Evolutionary conservation across 2,329 filamentous ascomycete genomes (phyloP).

Genomic region (Lomentospora prolificans): DNA sequence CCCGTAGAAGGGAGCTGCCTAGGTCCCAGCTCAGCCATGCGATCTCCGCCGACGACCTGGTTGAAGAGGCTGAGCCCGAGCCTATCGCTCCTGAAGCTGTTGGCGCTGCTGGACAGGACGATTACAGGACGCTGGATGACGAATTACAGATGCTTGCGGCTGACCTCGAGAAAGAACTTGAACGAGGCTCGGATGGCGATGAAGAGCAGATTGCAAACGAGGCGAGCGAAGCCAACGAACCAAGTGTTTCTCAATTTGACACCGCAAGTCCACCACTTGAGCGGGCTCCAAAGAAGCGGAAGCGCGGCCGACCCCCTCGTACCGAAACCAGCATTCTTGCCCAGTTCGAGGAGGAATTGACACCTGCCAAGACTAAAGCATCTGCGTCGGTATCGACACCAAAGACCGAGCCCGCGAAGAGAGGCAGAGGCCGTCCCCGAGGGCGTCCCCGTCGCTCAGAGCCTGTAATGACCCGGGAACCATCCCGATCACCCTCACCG

Average conservation of each 20-base stretch:
- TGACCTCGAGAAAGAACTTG: slow-evolving; percentile 1
- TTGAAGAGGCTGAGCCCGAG: slow-evolving; percentile 6
- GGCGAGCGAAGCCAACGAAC: not conserved
- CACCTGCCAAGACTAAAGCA: not conserved
- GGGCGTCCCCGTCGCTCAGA: slow-evolving; percentile 3
- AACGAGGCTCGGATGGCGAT: not conserved
- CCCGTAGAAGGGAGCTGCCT: slow-evolving; percentile 11
- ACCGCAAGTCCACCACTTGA: not conserved
- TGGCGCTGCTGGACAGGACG: not conserved
- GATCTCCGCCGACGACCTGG: slow-evolving; percentile 11
- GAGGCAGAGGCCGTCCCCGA: not conserved
- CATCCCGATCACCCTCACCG: not conserved
- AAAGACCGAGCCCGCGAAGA: not conserved
- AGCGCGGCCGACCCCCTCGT: slow-evolving; percentile 8
- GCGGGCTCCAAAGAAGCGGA: not conserved
- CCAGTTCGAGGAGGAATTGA: not conserved
- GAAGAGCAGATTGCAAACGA: not conserved
- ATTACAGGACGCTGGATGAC: not conserved
- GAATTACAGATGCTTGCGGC: not conserved
- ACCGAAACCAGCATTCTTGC: slow-evolving; percentile 8
- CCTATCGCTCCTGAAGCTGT: slow-evolving; percentile 6
- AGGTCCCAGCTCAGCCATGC: slow-evolving; percentile 11
- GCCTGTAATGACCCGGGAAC: not conserved
- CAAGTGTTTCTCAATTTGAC: not conserved
- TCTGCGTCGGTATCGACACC: not conserved